Percentiles rank a stretch among this genome's conserved stretches.
Evolutionary conservation across 2,329 filamentous ascomycete species (phyloP).

Genomic region (Zymoseptoria ardabiliae): DNA sequence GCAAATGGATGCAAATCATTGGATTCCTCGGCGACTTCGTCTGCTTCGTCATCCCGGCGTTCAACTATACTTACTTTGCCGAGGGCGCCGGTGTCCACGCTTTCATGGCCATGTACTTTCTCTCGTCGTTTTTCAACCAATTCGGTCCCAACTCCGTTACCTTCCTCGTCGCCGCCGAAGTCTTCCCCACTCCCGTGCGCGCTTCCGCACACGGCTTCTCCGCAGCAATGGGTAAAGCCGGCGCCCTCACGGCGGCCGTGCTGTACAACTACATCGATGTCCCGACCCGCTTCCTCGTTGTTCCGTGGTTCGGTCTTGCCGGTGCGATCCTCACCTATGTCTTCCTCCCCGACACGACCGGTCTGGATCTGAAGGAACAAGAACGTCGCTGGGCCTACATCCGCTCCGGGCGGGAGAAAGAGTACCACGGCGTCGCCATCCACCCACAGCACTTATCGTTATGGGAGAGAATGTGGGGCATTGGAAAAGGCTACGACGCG

Average conservation of each 20-base stretch:
- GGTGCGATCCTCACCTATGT: conserved; percentile 76
- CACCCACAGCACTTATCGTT: conserved; percentile 81
- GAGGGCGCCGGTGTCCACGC: conserved; percentile 61
- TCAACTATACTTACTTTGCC: conserved; percentile 80
- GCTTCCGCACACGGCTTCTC: conserved; percentile 91
- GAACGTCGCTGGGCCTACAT: conserved; percentile 90
- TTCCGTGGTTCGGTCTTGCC: conserved; percentile 88
- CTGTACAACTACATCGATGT: conserved; percentile 92
- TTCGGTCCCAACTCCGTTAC: conserved; percentile 95
- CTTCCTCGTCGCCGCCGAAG: conserved; percentile 91
- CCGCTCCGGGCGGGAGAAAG: conserved; percentile 63
- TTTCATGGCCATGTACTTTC: conserved; percentile 99
- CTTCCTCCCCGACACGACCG: conserved; percentile 94
- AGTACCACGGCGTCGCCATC: conserved; percentile 90
- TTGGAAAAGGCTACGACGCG: conserved; percentile 76
- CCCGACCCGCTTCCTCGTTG: conserved; percentile 79
- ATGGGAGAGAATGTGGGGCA: conserved; percentile 75
- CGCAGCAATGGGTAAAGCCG: conserved; percentile 83
- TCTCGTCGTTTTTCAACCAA: conserved; percentile 98
- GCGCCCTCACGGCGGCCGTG: conserved; percentile 77
- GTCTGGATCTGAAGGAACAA: conserved; percentile 93
- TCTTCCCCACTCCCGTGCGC: conserved; percentile 90
- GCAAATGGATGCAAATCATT: conserved; percentile 92
- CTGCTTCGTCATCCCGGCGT: conserved; percentile 85
- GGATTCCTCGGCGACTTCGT: conserved; percentile 91